phyloP scores from a whole-genome alignment of 352 stramenopile genomes.

The Paralagenidium karlingii region DNA sequence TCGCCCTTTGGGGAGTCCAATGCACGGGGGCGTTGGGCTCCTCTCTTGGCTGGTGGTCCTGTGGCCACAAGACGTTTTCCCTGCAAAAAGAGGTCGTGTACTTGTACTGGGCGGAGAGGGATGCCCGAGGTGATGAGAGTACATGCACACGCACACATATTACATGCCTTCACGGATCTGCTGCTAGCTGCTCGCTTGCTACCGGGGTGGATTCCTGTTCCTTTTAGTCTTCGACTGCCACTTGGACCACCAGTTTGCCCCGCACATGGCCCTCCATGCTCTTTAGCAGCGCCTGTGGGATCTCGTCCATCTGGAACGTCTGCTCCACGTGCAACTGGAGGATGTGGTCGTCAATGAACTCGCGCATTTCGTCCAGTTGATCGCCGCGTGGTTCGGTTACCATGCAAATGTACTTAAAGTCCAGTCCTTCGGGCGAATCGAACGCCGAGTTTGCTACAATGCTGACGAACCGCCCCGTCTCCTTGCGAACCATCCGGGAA shows the following conservation, averaged over 20 bases:
- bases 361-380: constrained; percentile 40
- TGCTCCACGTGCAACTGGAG: constrained; percentile 33
- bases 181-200: too few relatives aligned
- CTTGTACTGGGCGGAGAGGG: too few relatives aligned
- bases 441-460: constrained; percentile 47
- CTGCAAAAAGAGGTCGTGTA: too few relatives aligned
- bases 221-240: too few relatives aligned
- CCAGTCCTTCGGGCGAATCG: constrained; percentile 25
- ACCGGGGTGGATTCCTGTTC: too few relatives aligned
- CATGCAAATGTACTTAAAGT: constrained; percentile 18
- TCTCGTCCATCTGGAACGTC: constrained; percentile 38
- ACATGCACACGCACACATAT: too few relatives aligned
- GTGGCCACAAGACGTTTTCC: too few relatives aligned
- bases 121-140: too few relatives aligned
- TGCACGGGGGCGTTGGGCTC: too few relatives aligned
- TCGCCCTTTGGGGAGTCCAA: too few relatives aligned
- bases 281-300: constrained; percentile 50
- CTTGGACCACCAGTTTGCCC: constrained; percentile 74
- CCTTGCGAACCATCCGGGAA: constrained; percentile 44
- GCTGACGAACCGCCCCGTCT: constrained; percentile 48
- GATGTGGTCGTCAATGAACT: constrained; percentile 30
- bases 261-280: constrained; percentile 71
- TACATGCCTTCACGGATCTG: too few relatives aligned
- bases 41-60: too few relatives aligned
- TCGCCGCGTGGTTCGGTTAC: constrained; percentile 18